Evolutionary conservation across 163 green algal species (phyloP).

Genomic region (Scenedesmus sp.): DNA sequence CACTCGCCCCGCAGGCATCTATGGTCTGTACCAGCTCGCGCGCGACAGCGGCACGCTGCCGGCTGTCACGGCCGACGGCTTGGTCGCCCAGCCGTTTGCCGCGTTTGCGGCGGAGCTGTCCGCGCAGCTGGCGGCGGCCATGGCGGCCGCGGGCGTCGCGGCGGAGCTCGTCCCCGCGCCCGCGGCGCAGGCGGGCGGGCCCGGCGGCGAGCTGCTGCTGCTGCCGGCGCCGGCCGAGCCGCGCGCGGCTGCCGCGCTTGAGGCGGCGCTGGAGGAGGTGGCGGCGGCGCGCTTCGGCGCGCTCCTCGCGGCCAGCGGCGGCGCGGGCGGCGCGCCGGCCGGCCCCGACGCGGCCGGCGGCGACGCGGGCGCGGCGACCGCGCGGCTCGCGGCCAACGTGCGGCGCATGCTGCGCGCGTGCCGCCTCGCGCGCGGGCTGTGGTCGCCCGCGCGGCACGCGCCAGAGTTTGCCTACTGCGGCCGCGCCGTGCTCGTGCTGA

Average conservation of each 20-base stretch:
- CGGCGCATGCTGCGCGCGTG: conserved; percentile 20
- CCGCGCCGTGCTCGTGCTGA: conserved; percentile 64
- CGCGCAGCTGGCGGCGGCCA: conserved; percentile 1
- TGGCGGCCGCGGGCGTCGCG: neutral
- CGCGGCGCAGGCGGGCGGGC: neutral
- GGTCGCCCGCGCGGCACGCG: neutral
- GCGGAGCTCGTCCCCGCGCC: neutral
- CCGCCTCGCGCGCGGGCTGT: conserved; percentile 9
- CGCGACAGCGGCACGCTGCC: conserved; percentile 57
- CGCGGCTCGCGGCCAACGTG: too few relatives aligned
- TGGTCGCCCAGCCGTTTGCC: conserved; percentile 10
- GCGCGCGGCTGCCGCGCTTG: too few relatives aligned
- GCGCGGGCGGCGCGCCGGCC: too few relatives aligned
- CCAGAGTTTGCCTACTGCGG: conserved; percentile 52
- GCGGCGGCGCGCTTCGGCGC: neutral
- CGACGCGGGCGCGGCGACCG: neutral
- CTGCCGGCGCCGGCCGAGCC: neutral
- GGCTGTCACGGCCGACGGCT: conserved; percentile 15
- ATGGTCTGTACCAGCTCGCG: conserved; percentile 67
- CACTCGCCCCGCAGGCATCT: too few relatives aligned
- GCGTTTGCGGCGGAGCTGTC: conserved; percentile 6
- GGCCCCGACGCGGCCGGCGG: neutral
- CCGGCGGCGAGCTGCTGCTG: neutral
- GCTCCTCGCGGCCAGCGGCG: too few relatives aligned
- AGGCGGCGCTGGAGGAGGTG: neutral